These are phyloP conservation scores for Ambrosiella beaveri DNA, from an alignment of 2,329 filamentous ascomycete species.

Conservation along the genomic window DNA sequence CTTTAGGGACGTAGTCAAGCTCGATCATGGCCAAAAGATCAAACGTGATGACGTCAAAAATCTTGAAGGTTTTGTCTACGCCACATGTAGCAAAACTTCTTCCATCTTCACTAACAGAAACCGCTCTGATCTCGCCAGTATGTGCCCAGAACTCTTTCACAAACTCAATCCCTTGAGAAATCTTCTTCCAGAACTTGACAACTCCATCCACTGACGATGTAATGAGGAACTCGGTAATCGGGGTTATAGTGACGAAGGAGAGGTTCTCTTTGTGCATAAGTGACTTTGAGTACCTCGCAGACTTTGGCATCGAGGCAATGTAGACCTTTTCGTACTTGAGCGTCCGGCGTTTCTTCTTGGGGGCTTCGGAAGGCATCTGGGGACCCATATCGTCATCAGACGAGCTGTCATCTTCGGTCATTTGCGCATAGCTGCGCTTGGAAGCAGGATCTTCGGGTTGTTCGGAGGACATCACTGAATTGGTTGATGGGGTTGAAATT, in stretches of 20 bases:
- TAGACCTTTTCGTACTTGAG: constrained; percentile 93
- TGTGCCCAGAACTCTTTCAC: constrained; percentile 96
- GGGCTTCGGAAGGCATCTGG: constrained; percentile 56
- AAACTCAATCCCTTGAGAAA: constrained; percentile 78
- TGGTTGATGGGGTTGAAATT: background rate
- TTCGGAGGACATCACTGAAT: constrained; percentile 3
- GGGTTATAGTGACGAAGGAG: constrained; percentile 73
- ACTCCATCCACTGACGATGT: constrained; percentile 89
- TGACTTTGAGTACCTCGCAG: constrained; percentile 75
- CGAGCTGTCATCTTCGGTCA: constrained; percentile 37
- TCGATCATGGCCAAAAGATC: constrained; percentile 69
- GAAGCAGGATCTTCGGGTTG: constrained; percentile 5
- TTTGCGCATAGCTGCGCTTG: constrained; percentile 38
- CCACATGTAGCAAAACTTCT: constrained; percentile 86
- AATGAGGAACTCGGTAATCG: constrained; percentile 83
- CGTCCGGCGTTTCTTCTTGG: constrained; percentile 79
- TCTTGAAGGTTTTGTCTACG: constrained; percentile 59
- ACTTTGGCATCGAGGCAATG: constrained; percentile 69
- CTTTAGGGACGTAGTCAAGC: constrained; percentile 58
- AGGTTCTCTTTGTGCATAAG: constrained; percentile 98
- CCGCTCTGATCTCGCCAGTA: constrained; percentile 63
- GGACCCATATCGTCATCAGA: constrained; percentile 65
- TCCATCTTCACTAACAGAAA: constrained; percentile 76
- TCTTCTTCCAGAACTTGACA: constrained; percentile 99
- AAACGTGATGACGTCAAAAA: constrained; percentile 71